Base-by-base conservation (phyloP, 192 early-diverging fungal genomes). In the Dissophora globulifera region DNA sequence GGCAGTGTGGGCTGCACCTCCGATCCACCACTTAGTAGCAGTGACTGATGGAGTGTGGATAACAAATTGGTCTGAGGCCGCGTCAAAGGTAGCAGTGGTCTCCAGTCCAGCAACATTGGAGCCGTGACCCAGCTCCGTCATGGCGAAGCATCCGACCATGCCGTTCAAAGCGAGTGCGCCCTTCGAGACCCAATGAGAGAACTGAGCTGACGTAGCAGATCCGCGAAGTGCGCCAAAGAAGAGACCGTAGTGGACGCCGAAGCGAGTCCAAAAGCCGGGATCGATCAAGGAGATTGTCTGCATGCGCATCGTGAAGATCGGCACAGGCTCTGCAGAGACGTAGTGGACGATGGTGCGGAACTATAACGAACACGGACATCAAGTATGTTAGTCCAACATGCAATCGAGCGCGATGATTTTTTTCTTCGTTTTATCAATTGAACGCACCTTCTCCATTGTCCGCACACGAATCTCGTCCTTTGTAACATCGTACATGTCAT, bases 1-100 rank as follows among this genome's bases (percentile, higher is more conserved):
- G 35, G 93, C 93, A 11, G 91, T 91, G 66, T 94, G 93, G n/a
- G 94, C 95, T 16, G 95, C 95, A 54, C 93, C 93, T 65, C 95
- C 95, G 76, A 97, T 97, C 95, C 95, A 97, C 95, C 95, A 97
- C 81, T 97, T 95, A 43, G 94, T 97, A 29, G 92, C 89, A 11
- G 89, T 89, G 19, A 93, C 62, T 9, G 88, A 87, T 12, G 91
- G 91, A 42, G 91, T 90, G 59, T 93, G 91, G 54, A 97, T 92
- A 49, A 93, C 72, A 69, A 95, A 97, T 76, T 97, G 93, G 63
- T 95, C 91, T 0, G 93, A 83, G 16, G 84, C 79, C 58, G 88
- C 87, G 72, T 95, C 93, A 69, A 90, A 92, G 4, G 95, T 97
- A 15, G 95, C 95, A 10, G 92, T 97, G 31, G 95, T 97, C 63